phyloP scores from a whole-genome alignment of 2,329 filamentous ascomycete species.

The Cercospora sojina region DNA sequence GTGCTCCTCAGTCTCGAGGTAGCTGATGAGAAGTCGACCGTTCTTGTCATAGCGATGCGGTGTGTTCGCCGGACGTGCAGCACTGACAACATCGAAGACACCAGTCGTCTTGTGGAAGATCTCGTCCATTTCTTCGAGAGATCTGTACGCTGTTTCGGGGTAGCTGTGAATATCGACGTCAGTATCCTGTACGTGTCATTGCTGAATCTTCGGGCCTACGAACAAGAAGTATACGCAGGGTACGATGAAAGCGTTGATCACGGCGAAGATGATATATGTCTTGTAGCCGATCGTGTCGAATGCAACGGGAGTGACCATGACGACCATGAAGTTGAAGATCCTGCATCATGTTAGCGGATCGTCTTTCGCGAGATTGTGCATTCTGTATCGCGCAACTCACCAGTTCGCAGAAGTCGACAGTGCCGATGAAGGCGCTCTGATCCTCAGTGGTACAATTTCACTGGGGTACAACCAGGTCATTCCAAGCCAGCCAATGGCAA shows the following conservation, averaged over 20 bases:
- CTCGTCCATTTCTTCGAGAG: slow-evolving; percentile 65
- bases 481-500: slow-evolving; percentile 39
- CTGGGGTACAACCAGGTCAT: slow-evolving; percentile 37
- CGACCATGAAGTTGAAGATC: slow-evolving; percentile 27
- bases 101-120: slow-evolving; percentile 60
- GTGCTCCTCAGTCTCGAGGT: slow-evolving; percentile 41
- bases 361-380: slow-evolving; percentile 29
- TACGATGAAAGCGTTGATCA: slow-evolving; percentile 62
- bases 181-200: background rate
- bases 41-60: slow-evolving; percentile 59
- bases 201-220: background rate
- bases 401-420: slow-evolving; percentile 46
- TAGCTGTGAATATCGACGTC: background rate
- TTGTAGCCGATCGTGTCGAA: slow-evolving; percentile 51
- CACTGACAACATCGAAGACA: slow-evolving; percentile 50
- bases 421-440: slow-evolving; percentile 39
- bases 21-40: slow-evolving; percentile 55
- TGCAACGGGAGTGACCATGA: slow-evolving; percentile 62
- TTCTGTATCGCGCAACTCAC: background rate
- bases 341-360: slow-evolving; percentile 38
- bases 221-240: slow-evolving; percentile 42
- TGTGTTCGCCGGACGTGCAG: slow-evolving; percentile 50
- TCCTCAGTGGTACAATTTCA: slow-evolving; percentile 39
- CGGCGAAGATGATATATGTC: slow-evolving; percentile 54
- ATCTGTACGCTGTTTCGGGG: slow-evolving; percentile 63